Evolutionary conservation across 345 rosid species (phyloP), one percentile per base, ranked within the genome.

Genomic region (Eucalyptus paniculata): DNA sequence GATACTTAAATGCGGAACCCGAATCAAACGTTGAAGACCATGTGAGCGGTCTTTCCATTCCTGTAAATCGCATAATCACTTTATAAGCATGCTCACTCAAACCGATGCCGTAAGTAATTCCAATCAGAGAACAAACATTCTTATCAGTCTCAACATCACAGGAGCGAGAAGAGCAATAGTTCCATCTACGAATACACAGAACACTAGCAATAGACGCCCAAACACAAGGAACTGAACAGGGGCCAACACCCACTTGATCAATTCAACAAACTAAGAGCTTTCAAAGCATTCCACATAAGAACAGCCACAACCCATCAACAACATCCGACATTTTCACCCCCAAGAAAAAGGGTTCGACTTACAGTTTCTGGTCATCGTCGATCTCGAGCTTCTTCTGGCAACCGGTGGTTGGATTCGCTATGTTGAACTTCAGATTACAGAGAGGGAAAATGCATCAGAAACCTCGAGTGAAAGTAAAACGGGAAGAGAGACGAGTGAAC

Each of bases 341-440:
- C 40, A 0, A 72, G 12, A 72, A 69, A 34, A 72, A 18, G 26
- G 82, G 37, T 72, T 72, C 82, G 40, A 37, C 88, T 30, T 86
- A 92, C 95, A 93, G 95, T 60, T 92, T 92, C 90, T 91, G 91
- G 72, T 91, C 93, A 92, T 92, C 95, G 50, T 92, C 93, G 90
- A 92, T 91, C 67, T 93, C 94, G 77, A 94, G 93, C 92, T 92
- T 91, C 94, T 94, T 94, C 92, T 90, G 90, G 91, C 95, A 93
- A 14, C 92, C 94, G 12, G 94, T 91, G 28, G 94, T 93, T 7
- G 95, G 94, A 87, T 92, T 92, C 72, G 93, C 93, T 42, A 91
- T 90, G 54, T 93, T 93, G 90, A 93, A 92, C 94, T 92, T 90
- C 19, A 88, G 51, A 88, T 67, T 23, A 72, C 19, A 69, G 56